Conservation (phyloP, 164 flowering plant species). For the Stephania cephalantha region DNA sequence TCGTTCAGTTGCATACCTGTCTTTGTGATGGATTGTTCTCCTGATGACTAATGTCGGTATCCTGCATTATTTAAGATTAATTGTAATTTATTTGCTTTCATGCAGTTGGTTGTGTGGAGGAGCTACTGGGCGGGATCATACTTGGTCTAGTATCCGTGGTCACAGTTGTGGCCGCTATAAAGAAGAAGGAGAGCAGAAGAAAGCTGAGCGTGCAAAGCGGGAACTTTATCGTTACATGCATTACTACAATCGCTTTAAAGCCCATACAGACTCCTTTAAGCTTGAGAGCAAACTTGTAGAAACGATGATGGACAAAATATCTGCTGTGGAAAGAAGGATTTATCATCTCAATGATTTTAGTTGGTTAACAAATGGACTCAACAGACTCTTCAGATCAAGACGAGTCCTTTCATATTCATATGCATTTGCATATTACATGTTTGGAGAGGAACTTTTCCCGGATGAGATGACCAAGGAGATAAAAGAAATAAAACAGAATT, state of each 20-base stretch:
- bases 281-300: conserved; percentile 39
- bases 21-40: neutral
- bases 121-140: conserved; percentile 49
- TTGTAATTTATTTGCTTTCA: neutral
- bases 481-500: conserved; percentile 37
- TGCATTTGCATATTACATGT: conserved; percentile 61
- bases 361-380: conserved; percentile 47
- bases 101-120: conserved; percentile 61
- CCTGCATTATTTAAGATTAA: no score
- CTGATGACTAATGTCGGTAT: neutral
- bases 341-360: conserved; percentile 31
- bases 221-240: conserved; percentile 52
- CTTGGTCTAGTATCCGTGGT: conserved; percentile 38
- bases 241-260: conserved; percentile 47
- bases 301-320: conserved; percentile 26
- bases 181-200: conserved; percentile 23
- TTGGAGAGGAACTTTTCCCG: conserved; percentile 46
- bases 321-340: conserved; percentile 26
- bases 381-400: conserved; percentile 50
- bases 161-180: conserved; percentile 54
- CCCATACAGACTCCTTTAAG: conserved; percentile 52
- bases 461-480: conserved; percentile 40
- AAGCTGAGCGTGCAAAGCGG: conserved; percentile 36
- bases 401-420: conserved; percentile 51
- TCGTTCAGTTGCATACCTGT: neutral